Evolutionary conservation across 495 filamentous ascomycete genomes (phyloP).

Genomic region (Poronia punctata): DNA sequence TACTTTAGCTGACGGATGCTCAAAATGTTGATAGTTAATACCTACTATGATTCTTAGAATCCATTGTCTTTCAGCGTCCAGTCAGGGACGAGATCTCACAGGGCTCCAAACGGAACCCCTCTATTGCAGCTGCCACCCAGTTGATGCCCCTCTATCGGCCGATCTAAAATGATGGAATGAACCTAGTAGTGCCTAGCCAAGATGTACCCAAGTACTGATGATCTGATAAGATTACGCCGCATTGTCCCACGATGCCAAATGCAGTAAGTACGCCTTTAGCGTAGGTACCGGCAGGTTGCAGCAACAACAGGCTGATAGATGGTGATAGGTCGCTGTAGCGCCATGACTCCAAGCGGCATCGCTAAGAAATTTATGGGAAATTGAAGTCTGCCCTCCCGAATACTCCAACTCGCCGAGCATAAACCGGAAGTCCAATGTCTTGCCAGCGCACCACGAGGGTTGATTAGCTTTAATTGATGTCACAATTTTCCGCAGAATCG

Average conservation of each 20-base stretch:
- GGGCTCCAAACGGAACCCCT: no score
- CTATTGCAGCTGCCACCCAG: conserved; percentile 2
- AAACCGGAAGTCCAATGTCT: conserved; percentile 5
- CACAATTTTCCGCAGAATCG: not conserved
- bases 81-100: no score
- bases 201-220: conserved; percentile 12
- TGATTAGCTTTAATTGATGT: not conserved
- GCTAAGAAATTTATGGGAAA: conserved; percentile 8
- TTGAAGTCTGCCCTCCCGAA: conserved; percentile 1
- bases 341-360: conserved; percentile 6
- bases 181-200: no score
- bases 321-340: not conserved
- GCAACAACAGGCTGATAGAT: no score
- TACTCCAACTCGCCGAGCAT: conserved; percentile 12
- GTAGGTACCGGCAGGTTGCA: not conserved
- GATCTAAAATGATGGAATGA: no score
- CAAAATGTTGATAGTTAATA: no score
- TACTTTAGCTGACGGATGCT: no score
- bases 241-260: not conserved
- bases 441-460: not conserved
- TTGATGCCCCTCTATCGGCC: conserved; percentile 8
- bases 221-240: conserved; percentile 13
- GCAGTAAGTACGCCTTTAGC: no score
- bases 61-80: no score
- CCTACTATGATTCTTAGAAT: no score